Evolutionary conservation across 306 rosid species (phyloP).

Genomic region (Cucurbita ficifolia): DNA sequence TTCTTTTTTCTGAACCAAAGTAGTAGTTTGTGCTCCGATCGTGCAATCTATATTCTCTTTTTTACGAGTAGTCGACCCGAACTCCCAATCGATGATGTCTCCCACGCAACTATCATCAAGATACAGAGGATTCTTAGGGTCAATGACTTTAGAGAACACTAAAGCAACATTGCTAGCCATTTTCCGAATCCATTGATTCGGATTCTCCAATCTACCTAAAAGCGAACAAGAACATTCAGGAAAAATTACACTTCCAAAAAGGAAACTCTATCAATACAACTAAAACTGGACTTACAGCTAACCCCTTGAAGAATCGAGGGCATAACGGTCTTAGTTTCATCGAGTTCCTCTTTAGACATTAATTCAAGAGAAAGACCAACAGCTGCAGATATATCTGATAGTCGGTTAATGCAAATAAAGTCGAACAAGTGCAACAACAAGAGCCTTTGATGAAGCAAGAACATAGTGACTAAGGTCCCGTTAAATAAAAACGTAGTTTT

Average conservation of each 20-base stretch:
- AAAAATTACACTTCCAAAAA: background rate
- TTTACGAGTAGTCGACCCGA: constrained; percentile 34
- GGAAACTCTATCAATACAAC: background rate
- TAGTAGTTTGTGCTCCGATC: constrained; percentile 18
- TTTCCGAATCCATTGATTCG: constrained; percentile 57
- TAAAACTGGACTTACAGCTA: constrained; percentile 47
- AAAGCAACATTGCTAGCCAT: constrained; percentile 82
- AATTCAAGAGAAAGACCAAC: constrained; percentile 67
- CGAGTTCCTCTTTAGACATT: constrained; percentile 63
- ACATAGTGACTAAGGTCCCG: background rate
- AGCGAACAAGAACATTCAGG: constrained; percentile 11
- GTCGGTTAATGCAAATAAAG: background rate
- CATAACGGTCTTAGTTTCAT: constrained; percentile 61
- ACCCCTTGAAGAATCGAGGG: constrained; percentile 89
- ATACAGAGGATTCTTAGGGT: constrained; percentile 82
- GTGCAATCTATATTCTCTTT: constrained; percentile 21
- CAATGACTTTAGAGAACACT: constrained; percentile 73
- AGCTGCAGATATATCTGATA: constrained; percentile 74
- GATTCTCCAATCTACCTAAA: constrained; percentile 96
- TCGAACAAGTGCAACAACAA: constrained; percentile 1
- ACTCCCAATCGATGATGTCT: constrained; percentile 73
- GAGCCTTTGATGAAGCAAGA: background rate
- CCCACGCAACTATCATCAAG: constrained; percentile 70
- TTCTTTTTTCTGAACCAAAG: constrained; percentile 19
- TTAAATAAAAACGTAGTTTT: too few relatives aligned